phyloP scores from a whole-genome alignment of 768 basidiomycete genomes.

The Pleurotus platypus region DNA sequence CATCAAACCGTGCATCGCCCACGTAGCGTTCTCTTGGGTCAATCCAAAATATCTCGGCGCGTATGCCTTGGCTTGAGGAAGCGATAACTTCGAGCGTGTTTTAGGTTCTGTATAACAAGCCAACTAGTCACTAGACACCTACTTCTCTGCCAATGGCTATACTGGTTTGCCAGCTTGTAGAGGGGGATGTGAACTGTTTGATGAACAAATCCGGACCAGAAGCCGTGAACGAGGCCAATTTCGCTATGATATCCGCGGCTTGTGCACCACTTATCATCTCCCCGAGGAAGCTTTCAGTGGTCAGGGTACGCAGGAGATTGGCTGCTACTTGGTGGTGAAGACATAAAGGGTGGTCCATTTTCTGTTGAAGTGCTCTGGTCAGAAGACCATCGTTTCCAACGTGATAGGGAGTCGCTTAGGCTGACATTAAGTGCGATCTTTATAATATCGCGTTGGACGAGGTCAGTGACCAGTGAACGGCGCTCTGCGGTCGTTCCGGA shows the following conservation, averaged over 20 bases:
- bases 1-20: slow-evolving; percentile 17
- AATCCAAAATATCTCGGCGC: slow-evolving; percentile 24
- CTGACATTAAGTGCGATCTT: slow-evolving; percentile 20
- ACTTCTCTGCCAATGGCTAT: slow-evolving; percentile 5
- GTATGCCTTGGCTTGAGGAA: slow-evolving; percentile 16
- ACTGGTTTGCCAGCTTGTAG: slow-evolving; percentile 24
- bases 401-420: background rate
- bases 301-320: slow-evolving; percentile 15
- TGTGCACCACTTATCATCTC: slow-evolving; percentile 15
- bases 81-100: background rate
- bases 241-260: slow-evolving; percentile 19
- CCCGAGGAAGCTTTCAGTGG: slow-evolving; percentile 18
- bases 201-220: slow-evolving; percentile 18
- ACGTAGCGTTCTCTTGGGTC: slow-evolving; percentile 21
- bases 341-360: slow-evolving; percentile 16
- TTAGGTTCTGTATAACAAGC: slow-evolving; percentile 10
- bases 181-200: slow-evolving; percentile 15
- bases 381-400: background rate
- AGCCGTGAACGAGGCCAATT: slow-evolving; percentile 21
- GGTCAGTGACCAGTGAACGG: slow-evolving; percentile 17
- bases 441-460: slow-evolving; percentile 18
- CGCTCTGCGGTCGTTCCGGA: slow-evolving; percentile 17
- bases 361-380: slow-evolving; percentile 12
- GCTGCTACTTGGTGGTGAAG: slow-evolving; percentile 20
- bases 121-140: slow-evolving; percentile 7